Percentiles rank a stretch among this genome's conserved stretches.
Evolutionary conservation across 768 basidiomycete species (phyloP).

Genomic region (Russula griseocarnosa): DNA sequence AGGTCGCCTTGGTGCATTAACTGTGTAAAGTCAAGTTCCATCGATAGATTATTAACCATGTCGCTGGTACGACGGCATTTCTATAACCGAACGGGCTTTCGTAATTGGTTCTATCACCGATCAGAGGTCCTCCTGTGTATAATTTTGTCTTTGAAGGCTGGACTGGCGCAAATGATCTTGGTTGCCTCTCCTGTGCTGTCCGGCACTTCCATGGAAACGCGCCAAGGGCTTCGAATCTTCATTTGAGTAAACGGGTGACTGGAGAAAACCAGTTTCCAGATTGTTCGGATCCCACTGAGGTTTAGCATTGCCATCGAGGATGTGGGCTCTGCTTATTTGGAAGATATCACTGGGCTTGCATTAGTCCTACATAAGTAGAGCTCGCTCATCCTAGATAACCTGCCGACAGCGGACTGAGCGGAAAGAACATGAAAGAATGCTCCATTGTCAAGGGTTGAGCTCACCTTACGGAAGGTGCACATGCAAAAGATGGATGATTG

Average conservation of each 20-base stretch:
- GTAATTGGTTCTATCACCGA: conserved; percentile 9
- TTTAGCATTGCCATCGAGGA: not conserved
- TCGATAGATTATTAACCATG: conserved; percentile 7
- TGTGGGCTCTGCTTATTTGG: conserved; percentile 7
- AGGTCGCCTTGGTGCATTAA: not conserved
- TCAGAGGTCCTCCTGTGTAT: not conserved
- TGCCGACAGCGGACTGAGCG: not conserved
- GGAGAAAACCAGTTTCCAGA: not conserved
- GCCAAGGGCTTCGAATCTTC: not conserved
- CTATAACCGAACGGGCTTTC: conserved; percentile 7
- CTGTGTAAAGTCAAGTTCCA: conserved; percentile 1
- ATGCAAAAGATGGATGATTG: conserved; percentile 18
- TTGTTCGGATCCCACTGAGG: not conserved
- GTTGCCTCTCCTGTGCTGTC: conserved; percentile 9
- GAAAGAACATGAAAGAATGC: conserved; percentile 11
- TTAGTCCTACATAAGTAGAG: not conserved
- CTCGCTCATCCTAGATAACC: not conserved
- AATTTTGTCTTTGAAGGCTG: not conserved
- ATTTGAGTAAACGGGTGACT: not conserved
- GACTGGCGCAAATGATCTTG: conserved; percentile 15
- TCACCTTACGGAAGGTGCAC: conserved; percentile 10
- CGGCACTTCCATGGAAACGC: not conserved
- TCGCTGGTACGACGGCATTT: conserved; percentile 9
- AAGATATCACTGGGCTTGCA: conserved; percentile 1
- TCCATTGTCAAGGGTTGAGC: conserved; percentile 12